Evolutionary conservation across 257 asterid genomes (phyloP), one percentile per base, ranked within the genome.

Genomic region (Anisodus acutangulus): DNA sequence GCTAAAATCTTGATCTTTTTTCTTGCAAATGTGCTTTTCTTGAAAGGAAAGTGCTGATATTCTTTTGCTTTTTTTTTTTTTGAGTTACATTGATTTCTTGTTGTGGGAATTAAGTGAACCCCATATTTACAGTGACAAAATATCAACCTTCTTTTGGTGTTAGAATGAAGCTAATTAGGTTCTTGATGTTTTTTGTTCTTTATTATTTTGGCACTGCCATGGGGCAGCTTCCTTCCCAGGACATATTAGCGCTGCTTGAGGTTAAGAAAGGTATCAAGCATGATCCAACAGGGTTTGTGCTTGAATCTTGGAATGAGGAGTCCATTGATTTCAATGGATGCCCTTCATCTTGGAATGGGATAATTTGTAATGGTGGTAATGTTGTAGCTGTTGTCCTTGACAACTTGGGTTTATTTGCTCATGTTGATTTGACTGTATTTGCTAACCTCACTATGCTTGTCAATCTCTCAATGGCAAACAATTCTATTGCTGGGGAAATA

Each of bases 301-400:
- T 94, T 4, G 86, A 91, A 86, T 94, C 99, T 5, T 95, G 98
- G 99, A 95, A 91, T 43, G 99, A 95, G 58, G 98, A 95, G 82
- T 94, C 99, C 31, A 95, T 95, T 22, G 99, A 95, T 86, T 95
- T 95, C 90, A 92, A 95, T 76, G 98, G 99, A 13, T 95, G 99
- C 84, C 99, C 98, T 71, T 91, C 99, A 0, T 92, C 99, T 39
- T 95, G 99, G 99, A 95, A 95, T 83, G 99, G 99, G 66, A 94
- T 95, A 53, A 93, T 93, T 98, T 95, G 99, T 71, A 92, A 89
- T 84, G 97, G 97, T 74, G 97, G 93, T 8, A 94, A 91, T 90
- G 98, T 95, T 22, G 98, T 97, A 9, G 99, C 93, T 1, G 97
- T 95, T 86, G 97, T 90, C 82, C 97, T 95, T 59, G 98, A 95